Conservation (phyloP, 257 asterid species). For the Striga asiatica region DNA sequence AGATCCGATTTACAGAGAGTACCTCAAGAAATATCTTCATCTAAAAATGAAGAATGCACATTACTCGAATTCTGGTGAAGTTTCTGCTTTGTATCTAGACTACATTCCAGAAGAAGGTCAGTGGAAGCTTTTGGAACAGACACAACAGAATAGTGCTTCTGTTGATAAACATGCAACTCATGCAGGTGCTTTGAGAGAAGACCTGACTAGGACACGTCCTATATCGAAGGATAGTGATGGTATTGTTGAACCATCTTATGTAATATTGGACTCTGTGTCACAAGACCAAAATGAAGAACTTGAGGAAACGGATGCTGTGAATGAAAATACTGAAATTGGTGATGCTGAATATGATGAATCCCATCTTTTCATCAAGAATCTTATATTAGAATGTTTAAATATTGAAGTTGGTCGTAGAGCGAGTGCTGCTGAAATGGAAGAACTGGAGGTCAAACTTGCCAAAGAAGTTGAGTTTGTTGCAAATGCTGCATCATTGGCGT, state of each 20-base stretch:
- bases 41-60: conserved; percentile 31
- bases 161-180: conserved; percentile 15
- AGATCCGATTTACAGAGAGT: conserved; percentile 45
- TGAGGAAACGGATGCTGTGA: conserved; percentile 13
- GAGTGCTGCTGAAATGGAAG: conserved; percentile 39
- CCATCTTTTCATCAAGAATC: conserved; percentile 30
- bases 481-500: conserved; percentile 53
- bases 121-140: conserved; percentile 56
- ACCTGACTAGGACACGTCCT: conserved; percentile 12
- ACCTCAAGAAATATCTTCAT: conserved; percentile 32
- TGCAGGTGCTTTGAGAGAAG: conserved; percentile 17
- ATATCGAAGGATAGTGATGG: conserved; percentile 21
- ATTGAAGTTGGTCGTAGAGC: conserved; percentile 73
- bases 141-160: conserved; percentile 23
- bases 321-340: conserved; percentile 23
- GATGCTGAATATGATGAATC: conserved; percentile 20
- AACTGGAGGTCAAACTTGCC: conserved; percentile 51
- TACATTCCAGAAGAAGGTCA: conserved; percentile 68
- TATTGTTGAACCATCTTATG: conserved; percentile 61
- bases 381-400: conserved; percentile 48
- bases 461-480: conserved; percentile 63
- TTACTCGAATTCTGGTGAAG: conserved; percentile 29
- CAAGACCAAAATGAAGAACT: conserved; percentile 29
- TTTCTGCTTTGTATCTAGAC: conserved; percentile 41
- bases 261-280: conserved; percentile 42